phyloP scores from a whole-genome alignment of 1,139 yeast species.

The Geotrichum phurueaensis region DNA sequence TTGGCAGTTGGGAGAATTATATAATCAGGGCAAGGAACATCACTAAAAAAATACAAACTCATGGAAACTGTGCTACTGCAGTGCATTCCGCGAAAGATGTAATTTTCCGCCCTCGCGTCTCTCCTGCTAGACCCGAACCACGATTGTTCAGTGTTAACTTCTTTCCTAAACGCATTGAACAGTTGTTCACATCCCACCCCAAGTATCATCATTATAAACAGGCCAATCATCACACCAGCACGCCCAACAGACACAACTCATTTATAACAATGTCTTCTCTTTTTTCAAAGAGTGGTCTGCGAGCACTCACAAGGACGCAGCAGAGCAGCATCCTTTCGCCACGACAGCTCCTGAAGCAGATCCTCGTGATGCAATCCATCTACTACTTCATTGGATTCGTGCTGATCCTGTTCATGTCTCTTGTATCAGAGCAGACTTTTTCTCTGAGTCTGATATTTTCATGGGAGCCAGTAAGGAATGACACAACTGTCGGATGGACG shows the following conservation, averaged over 20 bases:
- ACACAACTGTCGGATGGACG: constrained; percentile 75
- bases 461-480: constrained; percentile 69
- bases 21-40: constrained; percentile 1
- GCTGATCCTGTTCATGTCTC: constrained; percentile 34
- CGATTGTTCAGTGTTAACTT: neutral
- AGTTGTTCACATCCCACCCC: neutral
- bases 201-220: too few species aligned
- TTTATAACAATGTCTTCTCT: neutral
- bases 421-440: constrained; percentile 41
- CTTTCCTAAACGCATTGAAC: neutral
- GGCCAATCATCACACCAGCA: neutral
- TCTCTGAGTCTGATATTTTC: constrained; percentile 67
- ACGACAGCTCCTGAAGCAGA: constrained; percentile 36
- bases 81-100: neutral
- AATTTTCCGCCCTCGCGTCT: neutral
- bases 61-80: neutral
- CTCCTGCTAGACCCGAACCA: neutral
- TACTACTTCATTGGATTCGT: constrained; percentile 36
- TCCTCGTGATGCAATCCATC: constrained; percentile 35
- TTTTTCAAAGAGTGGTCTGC: neutral
- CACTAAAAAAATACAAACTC: neutral
- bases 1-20: constrained; percentile 9
- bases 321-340: constrained; percentile 30
- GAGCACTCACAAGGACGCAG: neutral
- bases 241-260: neutral